Evolutionary conservation across 148 eudicot genomes (phyloP).

Genomic region (Chenopodium album): DNA sequence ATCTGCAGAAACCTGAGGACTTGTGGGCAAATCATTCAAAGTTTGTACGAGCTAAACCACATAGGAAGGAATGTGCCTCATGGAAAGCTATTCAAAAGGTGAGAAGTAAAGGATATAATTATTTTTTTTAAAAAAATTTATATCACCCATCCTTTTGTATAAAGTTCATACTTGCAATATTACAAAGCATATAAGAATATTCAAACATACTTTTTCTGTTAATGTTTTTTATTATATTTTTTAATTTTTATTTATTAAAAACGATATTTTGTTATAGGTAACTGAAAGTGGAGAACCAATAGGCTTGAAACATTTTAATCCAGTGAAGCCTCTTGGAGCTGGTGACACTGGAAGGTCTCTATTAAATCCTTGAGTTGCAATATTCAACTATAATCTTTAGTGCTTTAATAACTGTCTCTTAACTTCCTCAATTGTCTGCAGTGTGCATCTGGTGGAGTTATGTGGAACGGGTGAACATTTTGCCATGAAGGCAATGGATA

Average conservation of each 20-base stretch:
- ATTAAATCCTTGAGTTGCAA: slow-evolving; percentile 4
- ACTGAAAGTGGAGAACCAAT: slow-evolving; percentile 70
- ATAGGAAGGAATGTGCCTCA: slow-evolving; percentile 62
- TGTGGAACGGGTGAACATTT: slow-evolving; percentile 71
- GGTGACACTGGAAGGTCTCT: slow-evolving; percentile 88
- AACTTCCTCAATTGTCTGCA: slow-evolving; percentile 31
- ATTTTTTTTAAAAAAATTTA: not conserved
- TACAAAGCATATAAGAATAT: not conserved
- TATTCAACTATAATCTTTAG: not conserved
- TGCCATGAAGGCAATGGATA: slow-evolving; percentile 99
- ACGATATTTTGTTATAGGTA: slow-evolving; percentile 43
- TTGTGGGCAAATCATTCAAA: slow-evolving; percentile 93
- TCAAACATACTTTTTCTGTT: not conserved
- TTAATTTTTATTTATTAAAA: not conserved
- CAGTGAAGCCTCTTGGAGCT: slow-evolving; percentile 86
- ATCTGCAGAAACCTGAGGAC: slow-evolving; percentile 87
- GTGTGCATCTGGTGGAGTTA: slow-evolving; percentile 96
- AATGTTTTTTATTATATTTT: no score
- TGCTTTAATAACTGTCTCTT: not conserved
- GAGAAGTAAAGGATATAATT: not conserved
- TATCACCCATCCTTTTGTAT: not conserved
- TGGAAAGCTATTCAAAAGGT: slow-evolving; percentile 92
- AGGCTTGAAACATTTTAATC: slow-evolving; percentile 88
- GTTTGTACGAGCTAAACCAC: slow-evolving; percentile 89
- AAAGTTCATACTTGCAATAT: not conserved